A percentile compares a stretch with the other conserved stretches of the same genome.
Evolutionary conservation across 192 early-diverging fungal species (phyloP).

Genomic region (Coemansia sp.): DNA sequence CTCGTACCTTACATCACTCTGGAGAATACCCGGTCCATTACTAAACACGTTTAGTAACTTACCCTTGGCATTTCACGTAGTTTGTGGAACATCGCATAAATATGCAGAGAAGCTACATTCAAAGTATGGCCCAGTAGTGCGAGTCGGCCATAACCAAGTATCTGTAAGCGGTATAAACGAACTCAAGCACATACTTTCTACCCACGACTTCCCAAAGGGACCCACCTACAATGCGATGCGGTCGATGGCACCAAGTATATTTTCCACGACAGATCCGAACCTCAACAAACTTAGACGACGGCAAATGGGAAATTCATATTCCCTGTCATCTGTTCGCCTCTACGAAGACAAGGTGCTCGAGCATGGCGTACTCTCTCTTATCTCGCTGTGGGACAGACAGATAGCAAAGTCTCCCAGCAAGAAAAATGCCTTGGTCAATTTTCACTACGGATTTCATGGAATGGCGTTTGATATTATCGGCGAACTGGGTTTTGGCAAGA

Average conservation of each 20-base stretch:
- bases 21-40: constrained; percentile 30
- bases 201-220: constrained; percentile 43
- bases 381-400: constrained; percentile 24
- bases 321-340: constrained; percentile 18
- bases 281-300: constrained; percentile 31
- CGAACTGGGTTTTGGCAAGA: constrained; percentile 36
- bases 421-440: neutral
- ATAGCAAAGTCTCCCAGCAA: neutral
- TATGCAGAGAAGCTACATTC: constrained; percentile 26
- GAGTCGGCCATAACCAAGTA: neutral
- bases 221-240: constrained; percentile 8
- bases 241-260: constrained; percentile 18
- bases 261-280: constrained; percentile 38
- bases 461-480: constrained; percentile 44
- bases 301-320: constrained; percentile 29
- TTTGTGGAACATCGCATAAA: constrained; percentile 23
- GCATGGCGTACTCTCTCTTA: constrained; percentile 29
- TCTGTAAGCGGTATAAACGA: constrained; percentile 21
- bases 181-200: constrained; percentile 29
- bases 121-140: constrained; percentile 22
- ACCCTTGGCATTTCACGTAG: constrained; percentile 9
- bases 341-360: constrained; percentile 31
- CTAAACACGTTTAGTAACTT: constrained; percentile 30
- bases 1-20: constrained; percentile 14
- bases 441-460: no score